Evolutionary conservation across 768 basidiomycete species (phyloP).

Genomic region (Leucocoprinus birnbaumii): DNA sequence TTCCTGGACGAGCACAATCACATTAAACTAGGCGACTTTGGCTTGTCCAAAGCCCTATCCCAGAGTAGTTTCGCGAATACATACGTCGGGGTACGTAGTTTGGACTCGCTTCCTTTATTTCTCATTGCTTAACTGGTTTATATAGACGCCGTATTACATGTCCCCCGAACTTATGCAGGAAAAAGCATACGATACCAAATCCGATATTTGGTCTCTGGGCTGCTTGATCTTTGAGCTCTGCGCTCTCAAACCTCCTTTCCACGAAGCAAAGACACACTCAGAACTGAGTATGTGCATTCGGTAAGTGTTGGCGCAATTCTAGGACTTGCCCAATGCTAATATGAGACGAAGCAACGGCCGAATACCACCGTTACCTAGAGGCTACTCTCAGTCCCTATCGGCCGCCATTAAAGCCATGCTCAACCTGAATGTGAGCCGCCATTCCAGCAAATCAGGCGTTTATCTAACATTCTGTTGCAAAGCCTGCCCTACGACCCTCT

Average conservation of each 20-base stretch:
- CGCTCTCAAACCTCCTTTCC: conserved; percentile 89
- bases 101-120: background rate
- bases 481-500: conserved; percentile 88
- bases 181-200: conserved; percentile 95
- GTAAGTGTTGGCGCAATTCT: conserved; percentile 30
- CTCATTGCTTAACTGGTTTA: background rate
- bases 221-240: conserved; percentile 97
- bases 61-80: conserved; percentile 91
- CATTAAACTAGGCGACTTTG: conserved; percentile 98
- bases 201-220: conserved; percentile 97
- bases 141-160: conserved; percentile 98
- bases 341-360: conserved; percentile 61
- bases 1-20: conserved; percentile 82
- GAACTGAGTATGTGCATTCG: conserved; percentile 83
- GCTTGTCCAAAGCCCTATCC: conserved; percentile 87
- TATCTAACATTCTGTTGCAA: background rate
- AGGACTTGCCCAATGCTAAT: background rate
- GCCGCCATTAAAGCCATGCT: conserved; percentile 86
- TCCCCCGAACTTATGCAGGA: conserved; percentile 98
- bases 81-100: conserved; percentile 83
- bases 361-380: conserved; percentile 86
- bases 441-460: no score
- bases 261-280: conserved; percentile 86
- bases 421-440: conserved; percentile 65
- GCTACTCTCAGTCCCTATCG: conserved; percentile 72